Evolutionary conservation across 768 basidiomycete species (phyloP), one percentile per base, ranked within the genome.

Genomic region (Russula compacta): DNA sequence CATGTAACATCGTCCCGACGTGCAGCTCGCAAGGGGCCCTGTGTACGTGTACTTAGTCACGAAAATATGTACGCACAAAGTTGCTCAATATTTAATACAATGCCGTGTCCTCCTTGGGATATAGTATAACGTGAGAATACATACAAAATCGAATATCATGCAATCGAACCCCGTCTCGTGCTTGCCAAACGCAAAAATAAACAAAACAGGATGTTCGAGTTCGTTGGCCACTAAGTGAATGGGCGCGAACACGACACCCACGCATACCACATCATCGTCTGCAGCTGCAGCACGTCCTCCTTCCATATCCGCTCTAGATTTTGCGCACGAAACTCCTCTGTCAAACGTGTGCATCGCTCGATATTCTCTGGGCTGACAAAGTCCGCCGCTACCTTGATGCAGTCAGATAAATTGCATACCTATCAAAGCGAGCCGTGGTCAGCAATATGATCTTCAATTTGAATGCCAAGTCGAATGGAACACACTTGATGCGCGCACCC

Each of bases 311-410:
- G 83, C 53, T 81, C 81, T 70, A 87, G 83, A 69, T 95, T 95
- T 73, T 94, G 90, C 68, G 85, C 83, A 59, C 94, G 80, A 74
- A 97, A 95, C 75, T 98, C 94, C 66, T 79, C 77, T 58, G 90
- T 93, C 56, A 98, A 78, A 69, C 78, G 77, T 72, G 89, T 89
- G 72, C 94, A 97, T 29, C 91, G 82, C 53, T 75, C 76, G 44
- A 98, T 84, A 70, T 95, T 97, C 76, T 97, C 92, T 44, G 92
- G 89, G 77, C 88, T 90, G 64, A 97, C 92, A 72, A 93, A 98
- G 73, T 98, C 95, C 67, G 86, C 81, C 38, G 95, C 95, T 51
- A 97, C 90, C 76, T 98, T 98, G 76, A 98, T 85, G 69, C 92
- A 95, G 72, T 97, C 93, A 15, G 91, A 81, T 49, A 93, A 73